These are phyloP conservation scores for Ilex aquifolium DNA, from an alignment of 257 asterid genomes.

Conservation along the genomic window DNA sequence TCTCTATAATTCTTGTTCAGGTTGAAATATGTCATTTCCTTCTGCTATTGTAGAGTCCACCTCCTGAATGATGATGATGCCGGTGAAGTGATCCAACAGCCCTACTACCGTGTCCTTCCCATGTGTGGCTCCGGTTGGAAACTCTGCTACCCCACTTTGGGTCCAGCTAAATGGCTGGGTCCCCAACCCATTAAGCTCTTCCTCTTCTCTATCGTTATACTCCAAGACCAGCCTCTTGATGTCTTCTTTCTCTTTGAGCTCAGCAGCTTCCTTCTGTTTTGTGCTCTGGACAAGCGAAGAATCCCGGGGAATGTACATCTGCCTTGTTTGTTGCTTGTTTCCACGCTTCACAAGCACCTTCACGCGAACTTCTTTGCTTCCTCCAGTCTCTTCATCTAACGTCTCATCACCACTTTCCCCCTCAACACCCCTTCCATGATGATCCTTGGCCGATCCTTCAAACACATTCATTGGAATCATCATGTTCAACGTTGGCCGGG, in stretches of 20 bases:
- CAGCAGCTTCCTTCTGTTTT: conserved; percentile 96
- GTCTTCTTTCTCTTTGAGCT: conserved; percentile 97
- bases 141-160: conserved; percentile 63
- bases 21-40: conserved; percentile 37
- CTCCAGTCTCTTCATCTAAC: conserved; percentile 64
- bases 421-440: conserved; percentile 59
- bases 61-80: conserved; percentile 68
- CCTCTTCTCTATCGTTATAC: conserved; percentile 97
- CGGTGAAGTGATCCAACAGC: conserved; percentile 61
- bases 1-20: not conserved
- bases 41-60: conserved; percentile 76
- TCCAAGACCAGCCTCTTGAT: conserved; percentile 85
- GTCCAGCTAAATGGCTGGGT: conserved; percentile 51
- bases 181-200: conserved; percentile 69
- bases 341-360: conserved; percentile 96
- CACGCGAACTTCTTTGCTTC: conserved; percentile 71
- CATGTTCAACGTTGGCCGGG: conserved; percentile 89
- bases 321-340: conserved; percentile 85
- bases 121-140: conserved; percentile 48
- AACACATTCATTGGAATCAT: conserved; percentile 83
- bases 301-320: conserved; percentile 86
- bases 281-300: conserved; percentile 91
- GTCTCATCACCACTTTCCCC: conserved; percentile 94
- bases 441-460: conserved; percentile 73
- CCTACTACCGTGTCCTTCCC: conserved; percentile 64